Base-by-base conservation (phyloP, 176 grass and related monocot genomes). In the Phoenix dactylifera region DNA sequence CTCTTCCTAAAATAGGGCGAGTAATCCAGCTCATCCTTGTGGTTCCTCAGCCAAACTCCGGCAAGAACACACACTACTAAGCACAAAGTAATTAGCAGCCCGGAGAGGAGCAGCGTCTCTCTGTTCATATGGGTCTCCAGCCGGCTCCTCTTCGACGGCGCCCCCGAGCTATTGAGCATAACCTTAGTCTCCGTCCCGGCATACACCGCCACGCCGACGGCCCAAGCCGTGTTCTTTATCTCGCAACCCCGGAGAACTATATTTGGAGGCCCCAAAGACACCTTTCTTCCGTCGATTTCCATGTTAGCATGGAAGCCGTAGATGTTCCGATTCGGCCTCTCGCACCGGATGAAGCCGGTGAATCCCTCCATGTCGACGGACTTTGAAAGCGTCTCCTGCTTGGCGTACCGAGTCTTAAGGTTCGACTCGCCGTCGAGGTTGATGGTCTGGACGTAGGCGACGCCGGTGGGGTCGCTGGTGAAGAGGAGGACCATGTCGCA, bases 51-150 rank as follows among this genome's bases (percentile, higher is more conserved):
- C 89, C 89, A 95, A 5, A 89, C 74, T 18, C 85, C 89, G 4
- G 72, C 71, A 48, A 82, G 68, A 24, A 86, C 15, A 49, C 81
- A 80, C 25, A 89, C 85, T 48, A 77, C 10, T 0, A 75, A 49
- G 61, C 85, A 95, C 64, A 89, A 57, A 61, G 58, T 59, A 55
- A 95, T 35, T 60, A 95, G 70, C 58, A 95, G 71, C 15, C 54
- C 74, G 6, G 89, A 89, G 16, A 95, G 79, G 52, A 88, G 80
- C 28, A 95, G 61, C 15, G 85, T 95, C 73, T 95, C 89, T 30
- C 85, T 70, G 67, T 95, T 89, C 89, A 95, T 95, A 55, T 72
- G 73, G 16, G 64, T 85, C 85, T 95, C 89, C 14, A 95, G 72
- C 22, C 72, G 74, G 69, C 89, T 95, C 16, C 85, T 76, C 65